Percentiles rank a stretch among this genome's conserved stretches.
Conservation (phyloP, 2,329 filamentous ascomycete genomes). For the Talaromyces sp. region DNA sequence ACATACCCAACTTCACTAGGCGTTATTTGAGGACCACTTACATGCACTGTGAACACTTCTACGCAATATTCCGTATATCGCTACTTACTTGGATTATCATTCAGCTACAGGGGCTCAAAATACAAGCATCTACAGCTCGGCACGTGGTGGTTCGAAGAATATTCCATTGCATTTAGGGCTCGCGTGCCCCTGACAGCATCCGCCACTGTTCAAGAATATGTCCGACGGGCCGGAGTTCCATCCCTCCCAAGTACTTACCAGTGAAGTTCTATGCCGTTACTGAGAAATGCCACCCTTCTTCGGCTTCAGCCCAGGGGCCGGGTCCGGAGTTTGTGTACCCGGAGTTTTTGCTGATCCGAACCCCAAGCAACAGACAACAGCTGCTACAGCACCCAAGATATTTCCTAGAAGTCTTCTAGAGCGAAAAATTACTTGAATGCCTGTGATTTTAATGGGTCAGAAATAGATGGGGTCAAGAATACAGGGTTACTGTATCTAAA, state of each 20-base stretch:
- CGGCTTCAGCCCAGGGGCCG: not conserved
- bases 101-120: not conserved
- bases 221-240: slow-evolving; percentile 10
- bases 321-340: slow-evolving; percentile 3
- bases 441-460: not conserved
- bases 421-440: not conserved
- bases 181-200: not conserved
- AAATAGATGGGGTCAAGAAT: not conserved
- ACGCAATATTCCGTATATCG: not conserved
- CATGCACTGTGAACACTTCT: not conserved
- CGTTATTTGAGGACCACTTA: not conserved
- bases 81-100: not conserved
- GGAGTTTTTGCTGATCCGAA: slow-evolving; percentile 6
- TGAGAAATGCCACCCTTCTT: not conserved
- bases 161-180: not conserved
- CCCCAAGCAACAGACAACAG: not conserved
- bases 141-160: not conserved
- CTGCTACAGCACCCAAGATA: not conserved
- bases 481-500: not conserved
- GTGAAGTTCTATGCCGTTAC: not conserved
- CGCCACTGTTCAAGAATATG: not conserved
- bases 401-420: slow-evolving; percentile 1
- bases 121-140: not conserved
- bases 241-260: not conserved
- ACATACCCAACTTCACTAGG: not conserved